Evolutionary conservation across 1,139 yeast genomes (phyloP).

Genomic region (Pichia sp.): DNA sequence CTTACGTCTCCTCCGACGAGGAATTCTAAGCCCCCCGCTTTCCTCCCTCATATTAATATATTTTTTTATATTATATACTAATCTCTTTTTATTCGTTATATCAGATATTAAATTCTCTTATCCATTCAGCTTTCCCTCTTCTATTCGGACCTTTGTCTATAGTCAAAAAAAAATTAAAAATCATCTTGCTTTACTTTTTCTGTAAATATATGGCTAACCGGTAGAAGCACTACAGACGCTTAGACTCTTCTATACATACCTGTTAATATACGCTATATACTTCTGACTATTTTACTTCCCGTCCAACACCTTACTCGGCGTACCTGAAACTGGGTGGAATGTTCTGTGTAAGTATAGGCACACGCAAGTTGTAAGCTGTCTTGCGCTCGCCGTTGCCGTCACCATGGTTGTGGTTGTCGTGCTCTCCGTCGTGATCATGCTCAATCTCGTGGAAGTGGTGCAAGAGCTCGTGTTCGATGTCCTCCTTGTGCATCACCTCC

Average conservation of each 20-base stretch:
- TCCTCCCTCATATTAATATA: not conserved
- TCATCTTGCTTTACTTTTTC: too few relatives aligned
- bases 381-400: constrained; percentile 13
- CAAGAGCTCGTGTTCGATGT: constrained; percentile 80
- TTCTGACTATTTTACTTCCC: not conserved
- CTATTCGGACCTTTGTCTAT: not conserved
- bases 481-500: constrained; percentile 76
- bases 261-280: too few relatives aligned
- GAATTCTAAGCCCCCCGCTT: constrained; percentile 45
- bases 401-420: constrained; percentile 19
- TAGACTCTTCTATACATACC: too few relatives aligned
- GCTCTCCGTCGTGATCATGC: constrained; percentile 42
- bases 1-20: constrained; percentile 93
- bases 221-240: not conserved
- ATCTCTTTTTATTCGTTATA: constrained; percentile 6
- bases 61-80: not conserved
- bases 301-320: not conserved
- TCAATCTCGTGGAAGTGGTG: constrained; percentile 88
- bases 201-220: not conserved
- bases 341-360: constrained; percentile 38
- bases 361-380: constrained; percentile 20
- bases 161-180: not conserved
- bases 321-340: constrained; percentile 25
- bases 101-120: not conserved
- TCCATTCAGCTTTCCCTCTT: not conserved